Evolutionary conservation across 2,329 filamentous ascomycete genomes (phyloP).

Genomic region (Bipolaris bicolor): DNA sequence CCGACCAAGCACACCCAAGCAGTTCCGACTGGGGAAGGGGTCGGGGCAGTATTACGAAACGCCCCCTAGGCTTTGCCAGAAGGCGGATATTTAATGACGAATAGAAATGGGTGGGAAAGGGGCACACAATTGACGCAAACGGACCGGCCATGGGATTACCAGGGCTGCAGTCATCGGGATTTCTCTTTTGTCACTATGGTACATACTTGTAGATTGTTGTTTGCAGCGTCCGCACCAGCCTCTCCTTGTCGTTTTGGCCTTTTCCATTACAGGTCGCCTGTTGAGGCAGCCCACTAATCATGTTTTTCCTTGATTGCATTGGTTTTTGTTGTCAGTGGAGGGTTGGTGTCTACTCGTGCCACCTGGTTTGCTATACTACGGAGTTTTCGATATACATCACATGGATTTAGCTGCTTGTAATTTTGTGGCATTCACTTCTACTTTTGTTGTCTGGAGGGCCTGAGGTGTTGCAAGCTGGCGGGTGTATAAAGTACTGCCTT

Average conservation of each 20-base stretch:
- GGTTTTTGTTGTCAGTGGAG: constrained; percentile 37
- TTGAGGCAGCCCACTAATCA: constrained; percentile 45
- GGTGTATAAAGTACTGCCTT: constrained; percentile 38
- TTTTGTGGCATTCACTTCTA: constrained; percentile 24
- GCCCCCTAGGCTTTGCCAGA: constrained; percentile 28
- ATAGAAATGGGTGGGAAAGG: constrained; percentile 44
- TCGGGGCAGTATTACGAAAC: constrained; percentile 30
- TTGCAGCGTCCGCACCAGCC: constrained; percentile 33
- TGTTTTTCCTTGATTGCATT: constrained; percentile 41
- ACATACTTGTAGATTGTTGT: constrained; percentile 48
- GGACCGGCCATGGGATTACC: constrained; percentile 26
- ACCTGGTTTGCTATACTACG: constrained; percentile 31
- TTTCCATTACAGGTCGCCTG: constrained; percentile 9
- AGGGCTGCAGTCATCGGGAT: constrained; percentile 35
- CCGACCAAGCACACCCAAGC: constrained; percentile 7
- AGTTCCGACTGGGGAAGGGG: constrained; percentile 2
- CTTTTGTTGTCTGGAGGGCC: constrained; percentile 18
- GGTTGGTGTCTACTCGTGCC: constrained; percentile 23
- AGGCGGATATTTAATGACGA: constrained; percentile 46
- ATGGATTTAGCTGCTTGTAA: constrained; percentile 36
- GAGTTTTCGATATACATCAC: constrained; percentile 47
- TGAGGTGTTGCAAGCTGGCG: constrained; percentile 23
- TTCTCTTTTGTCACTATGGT: constrained; percentile 43
- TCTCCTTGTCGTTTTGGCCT: constrained; percentile 30
- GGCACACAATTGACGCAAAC: constrained; percentile 45